These are phyloP conservation scores for Picea engelmannii DNA, from an alignment of 83 land plant species.

Conservation along the genomic window DNA sequence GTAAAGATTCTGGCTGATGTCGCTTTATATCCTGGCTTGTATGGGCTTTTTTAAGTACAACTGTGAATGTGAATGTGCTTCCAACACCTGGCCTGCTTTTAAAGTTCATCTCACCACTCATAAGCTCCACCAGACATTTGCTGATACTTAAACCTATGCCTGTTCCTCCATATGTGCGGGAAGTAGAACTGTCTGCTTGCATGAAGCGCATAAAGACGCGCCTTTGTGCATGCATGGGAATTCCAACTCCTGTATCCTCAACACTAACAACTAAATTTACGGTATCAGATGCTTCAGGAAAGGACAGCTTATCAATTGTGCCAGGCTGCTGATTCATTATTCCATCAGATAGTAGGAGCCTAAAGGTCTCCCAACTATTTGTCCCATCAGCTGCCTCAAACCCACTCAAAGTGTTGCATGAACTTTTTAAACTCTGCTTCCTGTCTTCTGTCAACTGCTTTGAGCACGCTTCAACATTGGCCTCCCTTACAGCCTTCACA, in stretches of 20 bases:
- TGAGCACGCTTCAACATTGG: constrained; percentile 28
- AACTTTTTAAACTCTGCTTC: constrained; percentile 2
- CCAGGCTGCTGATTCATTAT: constrained; percentile 9
- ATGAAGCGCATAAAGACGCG: constrained; percentile 90
- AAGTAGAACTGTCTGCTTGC: constrained; percentile 90
- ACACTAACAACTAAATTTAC: constrained; percentile 72
- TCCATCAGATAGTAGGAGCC: constrained; percentile 19
- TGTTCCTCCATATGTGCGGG: constrained; percentile 89
- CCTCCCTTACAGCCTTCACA: too few relatives aligned
- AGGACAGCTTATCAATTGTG: background rate
- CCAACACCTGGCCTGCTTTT: constrained; percentile 71
- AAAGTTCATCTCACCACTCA: constrained; percentile 89
- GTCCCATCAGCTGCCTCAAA: constrained; percentile 65
- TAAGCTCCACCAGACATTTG: constrained; percentile 78
- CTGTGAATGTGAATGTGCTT: constrained; percentile 81
- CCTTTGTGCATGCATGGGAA: constrained; percentile 78
- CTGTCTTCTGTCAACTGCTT: constrained; percentile 11
- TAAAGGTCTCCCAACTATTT: constrained; percentile 70
- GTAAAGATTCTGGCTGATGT: constrained; percentile 27
- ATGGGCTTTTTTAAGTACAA: constrained; percentile 47
- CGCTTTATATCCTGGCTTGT: constrained; percentile 28
- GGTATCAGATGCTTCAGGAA: constrained; percentile 12
- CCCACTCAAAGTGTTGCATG: constrained; percentile 64
- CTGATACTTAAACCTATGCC: constrained; percentile 99
- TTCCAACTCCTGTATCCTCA: constrained; percentile 95